A percentile compares a stretch with the other conserved stretches of the same genome.
phyloP scores from a whole-genome alignment of 257 asterid genomes.

The Phtheirospermum japonicum region DNA sequence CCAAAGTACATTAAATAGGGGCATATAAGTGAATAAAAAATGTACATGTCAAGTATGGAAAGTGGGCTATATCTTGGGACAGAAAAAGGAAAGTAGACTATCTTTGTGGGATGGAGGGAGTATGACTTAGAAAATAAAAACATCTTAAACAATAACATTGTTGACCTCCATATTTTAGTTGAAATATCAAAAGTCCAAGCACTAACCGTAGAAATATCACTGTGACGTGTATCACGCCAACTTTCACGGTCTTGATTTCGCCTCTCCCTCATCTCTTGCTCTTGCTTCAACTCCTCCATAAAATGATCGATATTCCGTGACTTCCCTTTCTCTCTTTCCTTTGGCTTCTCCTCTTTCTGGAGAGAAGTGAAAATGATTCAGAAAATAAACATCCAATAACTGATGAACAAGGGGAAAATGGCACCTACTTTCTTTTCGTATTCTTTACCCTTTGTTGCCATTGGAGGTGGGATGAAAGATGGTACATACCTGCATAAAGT shows the following conservation, averaged over 20 bases:
- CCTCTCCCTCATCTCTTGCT: slow-evolving; percentile 75
- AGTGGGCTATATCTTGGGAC: too few relatives aligned
- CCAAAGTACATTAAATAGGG: too few relatives aligned
- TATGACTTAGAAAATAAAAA: background rate
- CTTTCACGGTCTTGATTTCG: slow-evolving; percentile 72
- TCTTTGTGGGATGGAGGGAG: too few relatives aligned
- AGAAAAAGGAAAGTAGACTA: too few relatives aligned
- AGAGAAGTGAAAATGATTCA: slow-evolving; percentile 18
- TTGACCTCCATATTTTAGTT: background rate
- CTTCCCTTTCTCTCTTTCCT: slow-evolving; percentile 66
- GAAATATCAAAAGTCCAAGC: slow-evolving; percentile 5
- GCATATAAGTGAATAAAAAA: too few relatives aligned
- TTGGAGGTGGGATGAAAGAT: slow-evolving; percentile 74
- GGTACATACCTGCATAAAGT: slow-evolving; percentile 78
- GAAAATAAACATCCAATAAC: background rate
- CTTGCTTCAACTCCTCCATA: slow-evolving; percentile 81
- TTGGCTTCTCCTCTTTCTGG: slow-evolving; percentile 67
- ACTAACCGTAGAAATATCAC: slow-evolving; percentile 61
- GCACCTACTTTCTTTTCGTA: slow-evolving; percentile 57
- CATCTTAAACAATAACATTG: background rate
- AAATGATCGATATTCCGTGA: slow-evolving; percentile 72
- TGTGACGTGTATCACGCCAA: slow-evolving; percentile 60
- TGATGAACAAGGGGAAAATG: slow-evolving; percentile 2
- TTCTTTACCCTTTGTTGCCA: slow-evolving; percentile 68
- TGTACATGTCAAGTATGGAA: too few relatives aligned